These are phyloP conservation scores for Ceriops decandra DNA, from an alignment of 345 rosid genomes.

Conservation along the genomic window DNA sequence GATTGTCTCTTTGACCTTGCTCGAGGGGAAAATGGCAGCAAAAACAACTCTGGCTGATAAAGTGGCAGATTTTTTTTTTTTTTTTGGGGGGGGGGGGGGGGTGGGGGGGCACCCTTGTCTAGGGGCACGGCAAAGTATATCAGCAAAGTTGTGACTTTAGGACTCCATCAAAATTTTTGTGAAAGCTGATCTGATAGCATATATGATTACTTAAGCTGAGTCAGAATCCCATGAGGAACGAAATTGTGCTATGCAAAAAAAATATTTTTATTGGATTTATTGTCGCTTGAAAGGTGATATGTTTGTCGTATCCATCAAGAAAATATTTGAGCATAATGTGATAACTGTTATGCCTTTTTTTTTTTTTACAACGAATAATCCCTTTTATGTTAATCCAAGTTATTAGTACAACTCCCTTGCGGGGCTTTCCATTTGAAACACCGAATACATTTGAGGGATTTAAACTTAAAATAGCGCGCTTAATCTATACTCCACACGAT, in stretches of 20 bases:
- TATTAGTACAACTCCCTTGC: too few species aligned
- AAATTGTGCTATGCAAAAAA: constrained; percentile 9
- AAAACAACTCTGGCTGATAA: neutral
- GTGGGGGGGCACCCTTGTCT: constrained; percentile 12
- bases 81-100: too few species aligned
- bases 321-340: neutral
- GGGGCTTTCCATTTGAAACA: too few species aligned
- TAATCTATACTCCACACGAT: too few species aligned
- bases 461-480: too few species aligned
- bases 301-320: neutral
- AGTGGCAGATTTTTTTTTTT: neutral
- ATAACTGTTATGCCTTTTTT: neutral
- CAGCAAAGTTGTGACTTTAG: constrained; percentile 5
- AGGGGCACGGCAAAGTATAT: neutral
- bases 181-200: constrained; percentile 3
- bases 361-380: neutral
- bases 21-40: too few species aligned
- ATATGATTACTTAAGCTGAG: constrained; percentile 11
- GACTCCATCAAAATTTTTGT: constrained; percentile 14
- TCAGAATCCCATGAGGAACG: constrained; percentile 27
- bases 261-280: neutral
- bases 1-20: constrained; percentile 12
- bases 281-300: constrained; percentile 11
- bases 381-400: neutral
- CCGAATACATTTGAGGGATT: too few species aligned